A percentile compares a stretch with the other conserved stretches of the same genome.
Conservation (phyloP, 306 rosid genomes). For the Geum urbanum region DNA sequence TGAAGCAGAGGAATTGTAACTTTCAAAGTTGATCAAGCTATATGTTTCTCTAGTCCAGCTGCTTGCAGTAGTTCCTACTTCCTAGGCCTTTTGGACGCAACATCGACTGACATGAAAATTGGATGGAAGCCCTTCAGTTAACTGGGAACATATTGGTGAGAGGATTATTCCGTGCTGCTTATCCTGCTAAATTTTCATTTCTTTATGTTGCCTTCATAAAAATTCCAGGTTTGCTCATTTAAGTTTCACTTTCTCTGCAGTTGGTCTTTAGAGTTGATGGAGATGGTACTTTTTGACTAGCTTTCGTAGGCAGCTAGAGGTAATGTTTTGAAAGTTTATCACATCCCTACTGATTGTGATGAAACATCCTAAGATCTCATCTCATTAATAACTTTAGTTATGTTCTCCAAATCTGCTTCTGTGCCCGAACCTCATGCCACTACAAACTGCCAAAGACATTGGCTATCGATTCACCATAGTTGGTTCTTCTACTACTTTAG, state of each 20-base stretch:
- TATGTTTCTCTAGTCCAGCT: conserved; percentile 7
- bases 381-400: conserved; percentile 14
- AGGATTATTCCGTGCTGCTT: background rate
- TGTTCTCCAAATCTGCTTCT: conserved; percentile 65
- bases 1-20: background rate
- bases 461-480: background rate
- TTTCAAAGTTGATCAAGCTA: background rate
- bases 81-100: background rate
- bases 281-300: conserved; percentile 95
- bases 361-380: conserved; percentile 7
- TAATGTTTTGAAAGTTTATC: conserved; percentile 25
- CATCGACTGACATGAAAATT: conserved; percentile 72
- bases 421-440: conserved; percentile 43
- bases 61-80: background rate
- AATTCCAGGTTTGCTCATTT: conserved; percentile 25
- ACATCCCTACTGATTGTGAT: background rate
- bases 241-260: conserved; percentile 37
- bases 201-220: conserved; percentile 3
- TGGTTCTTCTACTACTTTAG: background rate
- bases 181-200: background rate
- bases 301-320: conserved; percentile 88
- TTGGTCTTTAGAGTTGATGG: conserved; percentile 86
- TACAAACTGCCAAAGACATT: background rate
- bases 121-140: conserved; percentile 88
- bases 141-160: conserved; percentile 92